Conservation (phyloP, 176 grass and related monocot genomes). For the Eleusine coracana region DNA sequence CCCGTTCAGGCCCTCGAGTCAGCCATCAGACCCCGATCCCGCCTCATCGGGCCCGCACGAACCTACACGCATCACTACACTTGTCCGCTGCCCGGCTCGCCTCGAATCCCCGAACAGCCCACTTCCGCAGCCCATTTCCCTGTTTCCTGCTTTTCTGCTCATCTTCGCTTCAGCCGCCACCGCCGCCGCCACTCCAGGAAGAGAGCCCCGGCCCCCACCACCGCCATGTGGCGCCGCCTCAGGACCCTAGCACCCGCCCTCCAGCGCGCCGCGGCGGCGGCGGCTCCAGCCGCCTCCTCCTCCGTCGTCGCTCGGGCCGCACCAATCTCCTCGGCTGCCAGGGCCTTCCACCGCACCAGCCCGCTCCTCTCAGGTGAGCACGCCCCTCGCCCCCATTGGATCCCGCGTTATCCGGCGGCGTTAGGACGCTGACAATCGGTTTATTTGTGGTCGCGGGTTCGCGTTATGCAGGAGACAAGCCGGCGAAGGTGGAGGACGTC, state of each 20-base stretch:
- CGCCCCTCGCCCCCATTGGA: conserved; percentile 26
- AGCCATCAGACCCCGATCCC: too few species aligned
- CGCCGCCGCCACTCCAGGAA: conserved; percentile 41
- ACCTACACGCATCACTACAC: neutral
- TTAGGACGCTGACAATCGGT: conserved; percentile 30
- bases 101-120: neutral
- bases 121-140: conserved; percentile 19
- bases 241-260: conserved; percentile 60
- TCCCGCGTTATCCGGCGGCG: conserved; percentile 17
- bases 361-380: conserved; percentile 72
- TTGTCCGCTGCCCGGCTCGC: neutral
- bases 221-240: conserved; percentile 76
- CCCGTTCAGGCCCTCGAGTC: neutral
- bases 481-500: conserved; percentile 72
- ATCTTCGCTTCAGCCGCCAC: neutral
- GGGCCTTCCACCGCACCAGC: conserved; percentile 62
- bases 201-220: conserved; percentile 29
- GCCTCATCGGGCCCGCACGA: conserved; percentile 2
- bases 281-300: conserved; percentile 9
- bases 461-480: conserved; percentile 58
- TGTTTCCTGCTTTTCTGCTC: too few species aligned
- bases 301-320: conserved; percentile 10
- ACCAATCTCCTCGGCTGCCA: conserved; percentile 45
- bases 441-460: neutral
- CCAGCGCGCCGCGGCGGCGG: conserved; percentile 22